A percentile compares a stretch with the other conserved stretches of the same genome.
phyloP scores from a whole-genome alignment of 176 grass and related monocot species.

The Triticum dicoccoides region DNA sequence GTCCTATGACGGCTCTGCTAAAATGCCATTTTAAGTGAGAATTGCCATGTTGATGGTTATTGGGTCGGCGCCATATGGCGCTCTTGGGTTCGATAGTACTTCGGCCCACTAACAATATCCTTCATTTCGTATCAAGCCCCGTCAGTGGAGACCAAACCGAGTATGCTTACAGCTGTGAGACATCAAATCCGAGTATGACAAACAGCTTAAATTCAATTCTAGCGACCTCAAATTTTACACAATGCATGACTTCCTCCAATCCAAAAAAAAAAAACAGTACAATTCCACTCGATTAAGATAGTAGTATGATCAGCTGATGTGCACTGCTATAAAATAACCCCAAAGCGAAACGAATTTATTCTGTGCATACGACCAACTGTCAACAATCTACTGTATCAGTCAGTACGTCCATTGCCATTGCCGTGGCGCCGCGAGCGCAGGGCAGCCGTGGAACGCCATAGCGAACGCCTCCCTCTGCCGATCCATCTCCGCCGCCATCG shows the following conservation, averaged over 20 bases:
- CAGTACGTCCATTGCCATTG: slow-evolving; percentile 7
- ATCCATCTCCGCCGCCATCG: neutral
- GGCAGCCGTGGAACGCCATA: neutral
- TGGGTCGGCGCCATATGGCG: too few species aligned
- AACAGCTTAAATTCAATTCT: neutral
- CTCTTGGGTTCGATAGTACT: too few species aligned
- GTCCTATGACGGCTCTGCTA: too few species aligned
- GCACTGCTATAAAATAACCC: neutral
- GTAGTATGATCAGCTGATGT: neutral
- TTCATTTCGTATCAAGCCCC: too few species aligned
- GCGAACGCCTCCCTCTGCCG: neutral
- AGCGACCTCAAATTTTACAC: neutral
- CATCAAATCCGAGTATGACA: too few species aligned
- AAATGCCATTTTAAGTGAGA: too few species aligned
- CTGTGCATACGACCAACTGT: neutral
- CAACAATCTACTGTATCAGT: neutral
- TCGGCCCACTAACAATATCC: too few species aligned
- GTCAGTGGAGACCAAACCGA: too few species aligned
- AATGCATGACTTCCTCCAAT: neutral
- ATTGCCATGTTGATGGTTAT: too few species aligned
- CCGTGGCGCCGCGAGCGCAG: neutral
- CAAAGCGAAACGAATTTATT: neutral
- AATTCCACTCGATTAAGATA: neutral
- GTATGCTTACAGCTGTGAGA: too few species aligned
- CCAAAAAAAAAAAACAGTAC: neutral